These are phyloP conservation scores for Cercospora brassicicola DNA, from an alignment of 2,329 filamentous ascomycete species.

Conservation along the genomic window DNA sequence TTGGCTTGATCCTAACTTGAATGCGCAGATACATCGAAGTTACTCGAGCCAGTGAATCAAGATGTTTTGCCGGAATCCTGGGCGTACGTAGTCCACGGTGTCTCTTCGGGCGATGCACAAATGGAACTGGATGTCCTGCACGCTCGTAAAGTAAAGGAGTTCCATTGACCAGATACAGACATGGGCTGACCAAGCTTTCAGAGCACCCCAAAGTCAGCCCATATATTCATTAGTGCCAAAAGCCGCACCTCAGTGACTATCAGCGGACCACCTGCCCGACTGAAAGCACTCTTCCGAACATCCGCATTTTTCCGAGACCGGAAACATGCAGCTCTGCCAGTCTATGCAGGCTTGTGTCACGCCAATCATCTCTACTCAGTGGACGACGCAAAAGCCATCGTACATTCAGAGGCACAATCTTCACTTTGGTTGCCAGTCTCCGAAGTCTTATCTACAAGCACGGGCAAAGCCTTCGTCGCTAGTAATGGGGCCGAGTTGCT, in stretches of 20 bases:
- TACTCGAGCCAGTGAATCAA: conserved; percentile 41
- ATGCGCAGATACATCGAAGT: conserved; percentile 43
- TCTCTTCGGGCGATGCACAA: conserved; percentile 39
- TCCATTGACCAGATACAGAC: background rate
- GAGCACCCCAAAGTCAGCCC: conserved; percentile 16
- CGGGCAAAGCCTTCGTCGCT: conserved; percentile 34
- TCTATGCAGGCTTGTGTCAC: conserved; percentile 36
- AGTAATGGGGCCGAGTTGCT: conserved; percentile 29
- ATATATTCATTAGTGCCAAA: conserved; percentile 35
- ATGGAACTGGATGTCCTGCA: conserved; percentile 41
- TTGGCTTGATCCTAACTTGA: background rate
- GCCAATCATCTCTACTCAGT: conserved; percentile 33
- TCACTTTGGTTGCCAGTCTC: conserved; percentile 23
- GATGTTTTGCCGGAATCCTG: conserved; percentile 42
- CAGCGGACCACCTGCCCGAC: conserved; percentile 37
- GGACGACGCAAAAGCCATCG: background rate
- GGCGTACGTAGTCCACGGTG: conserved; percentile 47
- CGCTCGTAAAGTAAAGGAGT: background rate
- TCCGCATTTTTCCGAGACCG: conserved; percentile 30
- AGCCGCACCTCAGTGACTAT: conserved; percentile 35
- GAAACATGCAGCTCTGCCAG: conserved; percentile 31
- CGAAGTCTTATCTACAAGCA: conserved; percentile 40
- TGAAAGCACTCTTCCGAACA: conserved; percentile 32
- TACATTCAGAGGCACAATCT: background rate
- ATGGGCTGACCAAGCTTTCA: background rate